phyloP scores from a whole-genome alignment of 768 basidiomycete species.

The Imleria badia region DNA sequence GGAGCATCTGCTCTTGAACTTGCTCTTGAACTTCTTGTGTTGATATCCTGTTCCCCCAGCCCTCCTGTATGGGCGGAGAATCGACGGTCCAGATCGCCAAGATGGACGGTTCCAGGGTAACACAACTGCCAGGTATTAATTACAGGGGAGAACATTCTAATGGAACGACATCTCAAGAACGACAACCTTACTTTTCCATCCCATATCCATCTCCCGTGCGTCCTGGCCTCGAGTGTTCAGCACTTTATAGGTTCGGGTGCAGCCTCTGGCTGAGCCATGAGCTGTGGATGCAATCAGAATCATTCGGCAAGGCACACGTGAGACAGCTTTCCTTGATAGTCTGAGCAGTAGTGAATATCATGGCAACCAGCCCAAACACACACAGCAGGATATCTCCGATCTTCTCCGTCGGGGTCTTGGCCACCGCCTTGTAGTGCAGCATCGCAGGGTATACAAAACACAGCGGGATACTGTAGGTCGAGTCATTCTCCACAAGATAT shows the following conservation, averaged over 20 bases:
- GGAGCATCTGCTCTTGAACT: neutral
- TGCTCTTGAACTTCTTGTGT: neutral
- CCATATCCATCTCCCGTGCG: neutral
- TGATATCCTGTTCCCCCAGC: neutral
- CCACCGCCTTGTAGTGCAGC: slow-evolving; percentile 87
- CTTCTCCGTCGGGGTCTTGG: slow-evolving; percentile 67
- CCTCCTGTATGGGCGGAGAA: slow-evolving; percentile 22
- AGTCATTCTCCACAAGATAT: slow-evolving; percentile 11
- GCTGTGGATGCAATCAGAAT: slow-evolving; percentile 35
- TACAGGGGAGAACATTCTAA: slow-evolving; percentile 9
- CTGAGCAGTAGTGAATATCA: slow-evolving; percentile 77
- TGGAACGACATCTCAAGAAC: slow-evolving; percentile 12
- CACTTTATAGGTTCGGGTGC: slow-evolving; percentile 38
- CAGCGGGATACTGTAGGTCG: slow-evolving; percentile 69
- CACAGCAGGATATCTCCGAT: slow-evolving; percentile 69
- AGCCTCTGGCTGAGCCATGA: slow-evolving; percentile 56
- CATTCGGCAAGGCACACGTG: neutral
- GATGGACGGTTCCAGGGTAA: slow-evolving; percentile 13
- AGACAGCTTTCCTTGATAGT: slow-evolving; percentile 57
- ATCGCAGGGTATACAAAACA: slow-evolving; percentile 94
- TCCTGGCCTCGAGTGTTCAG: slow-evolving; percentile 13
- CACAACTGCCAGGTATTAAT: slow-evolving; percentile 11
- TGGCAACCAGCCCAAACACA: slow-evolving; percentile 69
- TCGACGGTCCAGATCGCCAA: slow-evolving; percentile 15
- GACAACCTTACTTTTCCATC: neutral